A percentile compares a stretch with the other conserved stretches of the same genome.
These are phyloP conservation scores for Trypanosoma lewisi DNA, from an alignment of 208 protist species.

Conservation along the genomic window DNA sequence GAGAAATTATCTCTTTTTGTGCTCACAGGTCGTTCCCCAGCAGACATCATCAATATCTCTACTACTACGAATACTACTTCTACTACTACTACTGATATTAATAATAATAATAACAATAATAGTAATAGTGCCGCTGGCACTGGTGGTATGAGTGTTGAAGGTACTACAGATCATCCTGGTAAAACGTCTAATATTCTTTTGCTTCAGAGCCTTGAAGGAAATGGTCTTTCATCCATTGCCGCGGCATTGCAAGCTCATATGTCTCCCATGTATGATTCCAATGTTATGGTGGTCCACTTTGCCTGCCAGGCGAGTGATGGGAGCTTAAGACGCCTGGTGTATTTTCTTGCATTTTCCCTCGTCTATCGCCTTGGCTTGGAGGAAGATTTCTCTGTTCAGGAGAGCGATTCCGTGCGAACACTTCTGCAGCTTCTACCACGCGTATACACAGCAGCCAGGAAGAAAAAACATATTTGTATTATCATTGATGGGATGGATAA, in stretches of 20 bases:
- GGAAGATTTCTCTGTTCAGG: constrained; percentile 46
- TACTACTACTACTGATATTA: background rate
- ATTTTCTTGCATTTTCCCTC: constrained; percentile 55
- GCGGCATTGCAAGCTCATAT: constrained; percentile 48
- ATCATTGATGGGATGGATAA: constrained; percentile 73
- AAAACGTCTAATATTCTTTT: constrained; percentile 42
- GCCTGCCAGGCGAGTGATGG: constrained; percentile 58
- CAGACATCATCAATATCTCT: background rate
- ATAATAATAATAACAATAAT: background rate
- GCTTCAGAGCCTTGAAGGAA: constrained; percentile 58
- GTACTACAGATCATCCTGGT: no score
- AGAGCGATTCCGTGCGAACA: constrained; percentile 40
- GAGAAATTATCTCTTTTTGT: constrained; percentile 61
- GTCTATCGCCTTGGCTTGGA: constrained; percentile 35
- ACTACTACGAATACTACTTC: background rate
- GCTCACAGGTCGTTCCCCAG: constrained; percentile 23
- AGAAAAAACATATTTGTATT: constrained; percentile 30
- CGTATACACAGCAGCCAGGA: constrained; percentile 44
- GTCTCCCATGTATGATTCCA: constrained; percentile 21
- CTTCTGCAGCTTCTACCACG: constrained; percentile 57
- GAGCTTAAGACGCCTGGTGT: constrained; percentile 44
- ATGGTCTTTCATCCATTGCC: constrained; percentile 69
- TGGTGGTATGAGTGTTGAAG: no score
- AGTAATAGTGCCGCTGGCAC: no score
- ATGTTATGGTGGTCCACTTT: constrained; percentile 55